These are phyloP conservation scores for Dothistroma septosporum DNA, from an alignment of 2,329 filamentous ascomycete species.

Conservation along the genomic window DNA sequence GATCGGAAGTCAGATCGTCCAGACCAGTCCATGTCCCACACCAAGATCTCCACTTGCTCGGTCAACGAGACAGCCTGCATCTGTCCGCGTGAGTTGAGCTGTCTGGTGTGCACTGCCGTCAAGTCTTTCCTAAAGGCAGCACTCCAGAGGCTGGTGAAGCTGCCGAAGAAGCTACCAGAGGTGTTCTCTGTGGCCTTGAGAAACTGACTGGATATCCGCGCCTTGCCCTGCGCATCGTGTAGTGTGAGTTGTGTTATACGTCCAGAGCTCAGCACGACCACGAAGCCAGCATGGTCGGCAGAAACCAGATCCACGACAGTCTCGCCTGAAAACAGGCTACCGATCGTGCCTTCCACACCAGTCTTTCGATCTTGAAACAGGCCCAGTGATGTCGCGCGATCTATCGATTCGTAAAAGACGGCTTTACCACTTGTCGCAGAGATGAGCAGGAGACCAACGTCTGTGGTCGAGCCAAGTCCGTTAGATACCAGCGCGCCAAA, in stretches of 20 bases:
- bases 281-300: slow-evolving; percentile 81
- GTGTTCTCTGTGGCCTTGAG: slow-evolving; percentile 59
- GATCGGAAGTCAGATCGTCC: slow-evolving; percentile 72
- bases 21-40: slow-evolving; percentile 85
- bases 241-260: slow-evolving; percentile 82
- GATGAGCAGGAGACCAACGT: slow-evolving; percentile 81
- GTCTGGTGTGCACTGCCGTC: slow-evolving; percentile 71
- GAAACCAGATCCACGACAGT: slow-evolving; percentile 71
- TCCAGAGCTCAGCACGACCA: slow-evolving; percentile 79
- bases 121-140: slow-evolving; percentile 69
- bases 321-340: slow-evolving; percentile 73
- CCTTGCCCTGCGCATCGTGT: slow-evolving; percentile 80
- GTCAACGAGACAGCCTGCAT: slow-evolving; percentile 79
- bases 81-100: slow-evolving; percentile 70
- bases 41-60: slow-evolving; percentile 69
- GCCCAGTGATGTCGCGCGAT: slow-evolving; percentile 77
- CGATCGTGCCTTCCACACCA: slow-evolving; percentile 70
- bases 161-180: slow-evolving; percentile 69
- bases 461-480: slow-evolving; percentile 64
- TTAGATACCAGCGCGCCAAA: slow-evolving; percentile 78
- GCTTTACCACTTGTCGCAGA: slow-evolving; percentile 80
- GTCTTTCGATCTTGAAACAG: slow-evolving; percentile 77
- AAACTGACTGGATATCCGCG: slow-evolving; percentile 72
- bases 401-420: slow-evolving; percentile 93
- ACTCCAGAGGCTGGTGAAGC: slow-evolving; percentile 71